Evolutionary conservation across 768 basidiomycete genomes (phyloP).

Genomic region (Mycena kentingensis): DNA sequence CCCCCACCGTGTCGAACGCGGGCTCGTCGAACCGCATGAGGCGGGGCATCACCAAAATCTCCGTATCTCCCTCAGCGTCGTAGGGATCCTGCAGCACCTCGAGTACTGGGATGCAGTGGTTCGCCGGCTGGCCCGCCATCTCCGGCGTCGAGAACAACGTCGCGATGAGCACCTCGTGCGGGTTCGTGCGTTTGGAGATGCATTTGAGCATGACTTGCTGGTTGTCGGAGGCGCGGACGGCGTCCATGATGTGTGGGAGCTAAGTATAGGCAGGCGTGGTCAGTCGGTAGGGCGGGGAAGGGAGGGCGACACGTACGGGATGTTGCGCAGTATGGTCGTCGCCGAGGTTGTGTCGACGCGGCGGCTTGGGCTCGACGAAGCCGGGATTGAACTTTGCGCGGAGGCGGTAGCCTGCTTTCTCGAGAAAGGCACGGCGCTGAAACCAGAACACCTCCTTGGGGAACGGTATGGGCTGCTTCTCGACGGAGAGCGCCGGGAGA

Average conservation of each 20-base stretch:
- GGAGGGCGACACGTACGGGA: conserved; percentile 9
- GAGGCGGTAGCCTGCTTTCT: conserved; percentile 17
- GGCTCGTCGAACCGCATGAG: conserved; percentile 24
- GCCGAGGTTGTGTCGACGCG: conserved; percentile 7
- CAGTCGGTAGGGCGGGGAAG: neutral
- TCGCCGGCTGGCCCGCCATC: conserved; percentile 10
- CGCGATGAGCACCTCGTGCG: conserved; percentile 28
- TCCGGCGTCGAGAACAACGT: conserved; percentile 22
- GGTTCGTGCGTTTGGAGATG: conserved; percentile 14
- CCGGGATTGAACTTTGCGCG: conserved; percentile 17
- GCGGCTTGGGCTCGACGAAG: conserved; percentile 14
- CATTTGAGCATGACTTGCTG: conserved; percentile 21
- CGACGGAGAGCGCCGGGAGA: neutral
- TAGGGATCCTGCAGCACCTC: conserved; percentile 21
- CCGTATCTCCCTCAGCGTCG: conserved; percentile 9
- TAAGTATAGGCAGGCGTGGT: conserved; percentile 2
- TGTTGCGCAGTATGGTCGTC: conserved; percentile 20
- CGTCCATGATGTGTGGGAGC: conserved; percentile 20
- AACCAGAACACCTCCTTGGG: conserved; percentile 21
- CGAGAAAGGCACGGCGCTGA: conserved; percentile 19
- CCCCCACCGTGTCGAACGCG: conserved; percentile 25
- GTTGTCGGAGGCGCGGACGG: conserved; percentile 13
- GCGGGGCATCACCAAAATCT: conserved; percentile 34
- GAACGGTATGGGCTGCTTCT: neutral
- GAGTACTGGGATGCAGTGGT: conserved; percentile 31